These are phyloP conservation scores for Rutidosis leptorrhynchoides DNA, from an alignment of 129 eudicot species.

Conservation along the genomic window DNA sequence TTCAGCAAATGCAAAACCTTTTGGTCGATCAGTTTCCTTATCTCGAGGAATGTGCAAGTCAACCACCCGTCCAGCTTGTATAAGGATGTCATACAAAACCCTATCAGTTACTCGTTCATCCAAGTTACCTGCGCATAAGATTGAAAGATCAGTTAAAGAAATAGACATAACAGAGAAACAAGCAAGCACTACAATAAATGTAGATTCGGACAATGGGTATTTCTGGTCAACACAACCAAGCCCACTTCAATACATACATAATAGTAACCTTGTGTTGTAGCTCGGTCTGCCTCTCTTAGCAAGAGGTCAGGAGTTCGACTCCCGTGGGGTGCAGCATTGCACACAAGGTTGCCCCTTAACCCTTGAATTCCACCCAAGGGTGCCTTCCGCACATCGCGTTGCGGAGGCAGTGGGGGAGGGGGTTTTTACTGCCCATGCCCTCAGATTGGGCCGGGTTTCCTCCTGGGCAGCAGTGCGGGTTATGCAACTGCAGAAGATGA, in stretches of 20 bases:
- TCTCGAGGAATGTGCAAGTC: constrained; percentile 60
- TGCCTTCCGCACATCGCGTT: no score
- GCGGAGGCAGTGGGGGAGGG: no score
- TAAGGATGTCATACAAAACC: constrained; percentile 84
- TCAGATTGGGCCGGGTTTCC: no score
- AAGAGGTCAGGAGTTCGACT: no score
- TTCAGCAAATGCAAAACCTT: constrained; percentile 94
- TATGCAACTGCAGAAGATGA: no score
- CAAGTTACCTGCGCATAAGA: constrained; percentile 63
- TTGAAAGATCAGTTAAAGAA: not conserved
- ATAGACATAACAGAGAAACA: constrained; percentile 1
- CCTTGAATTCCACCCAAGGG: no score
- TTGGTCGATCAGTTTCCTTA: constrained; percentile 73
- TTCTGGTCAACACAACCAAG: not conserved
- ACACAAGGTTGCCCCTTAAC: no score
- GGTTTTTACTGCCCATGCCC: no score
- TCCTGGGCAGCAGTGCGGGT: no score
- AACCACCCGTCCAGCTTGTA: constrained; percentile 88
- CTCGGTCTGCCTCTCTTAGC: no score
- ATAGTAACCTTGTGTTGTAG: no score
- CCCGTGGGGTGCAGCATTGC: no score
- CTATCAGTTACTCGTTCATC: constrained; percentile 93
- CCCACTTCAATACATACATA: not conserved
- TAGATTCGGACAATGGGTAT: not conserved
- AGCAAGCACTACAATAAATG: not conserved